phyloP scores from a whole-genome alignment of 2,329 filamentous ascomycete species.

The Neopestalotiopsis clavispora region DNA sequence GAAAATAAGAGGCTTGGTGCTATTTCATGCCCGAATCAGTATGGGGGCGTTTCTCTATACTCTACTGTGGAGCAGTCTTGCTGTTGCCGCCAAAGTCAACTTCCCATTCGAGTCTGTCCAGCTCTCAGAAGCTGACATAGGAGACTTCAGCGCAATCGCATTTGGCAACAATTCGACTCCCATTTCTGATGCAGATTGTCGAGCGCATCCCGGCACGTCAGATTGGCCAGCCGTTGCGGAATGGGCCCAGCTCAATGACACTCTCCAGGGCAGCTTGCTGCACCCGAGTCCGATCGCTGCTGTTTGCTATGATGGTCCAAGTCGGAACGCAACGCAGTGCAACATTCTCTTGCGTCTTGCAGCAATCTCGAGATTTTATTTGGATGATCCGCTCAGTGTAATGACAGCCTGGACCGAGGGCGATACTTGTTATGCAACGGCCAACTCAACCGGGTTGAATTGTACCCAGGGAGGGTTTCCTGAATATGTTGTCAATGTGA shows the following conservation, averaged over 20 bases:
- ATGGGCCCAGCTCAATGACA: slow-evolving; percentile 33
- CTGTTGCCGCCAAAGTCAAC: neutral
- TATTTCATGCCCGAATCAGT: neutral
- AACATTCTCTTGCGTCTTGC: slow-evolving; percentile 29
- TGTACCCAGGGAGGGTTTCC: slow-evolving; percentile 41
- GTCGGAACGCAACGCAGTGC: slow-evolving; percentile 31
- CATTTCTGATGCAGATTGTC: slow-evolving; percentile 22
- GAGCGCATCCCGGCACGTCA: slow-evolving; percentile 30
- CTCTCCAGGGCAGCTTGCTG: slow-evolving; percentile 34
- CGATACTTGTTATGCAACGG: slow-evolving; percentile 34
- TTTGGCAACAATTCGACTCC: slow-evolving; percentile 23
- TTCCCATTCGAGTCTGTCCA: slow-evolving; percentile 21
- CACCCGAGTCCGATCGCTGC: slow-evolving; percentile 34
- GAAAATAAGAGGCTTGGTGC: neutral
- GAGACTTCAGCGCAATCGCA: slow-evolving; percentile 24
- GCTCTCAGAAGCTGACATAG: slow-evolving; percentile 23
- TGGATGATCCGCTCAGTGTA: slow-evolving; percentile 38
- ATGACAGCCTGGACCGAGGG: slow-evolving; percentile 39
- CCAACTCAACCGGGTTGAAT: slow-evolving; percentile 27
- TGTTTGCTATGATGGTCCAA: slow-evolving; percentile 33
- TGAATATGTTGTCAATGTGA: slow-evolving; percentile 42
- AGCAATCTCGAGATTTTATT: slow-evolving; percentile 33
- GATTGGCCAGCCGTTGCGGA: slow-evolving; percentile 30
- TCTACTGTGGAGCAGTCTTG: neutral
- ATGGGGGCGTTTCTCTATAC: neutral